These are phyloP conservation scores for Gaertneriomyces semiglobifer DNA, from an alignment of 192 early-diverging fungal genomes.

Conservation along the genomic window DNA sequence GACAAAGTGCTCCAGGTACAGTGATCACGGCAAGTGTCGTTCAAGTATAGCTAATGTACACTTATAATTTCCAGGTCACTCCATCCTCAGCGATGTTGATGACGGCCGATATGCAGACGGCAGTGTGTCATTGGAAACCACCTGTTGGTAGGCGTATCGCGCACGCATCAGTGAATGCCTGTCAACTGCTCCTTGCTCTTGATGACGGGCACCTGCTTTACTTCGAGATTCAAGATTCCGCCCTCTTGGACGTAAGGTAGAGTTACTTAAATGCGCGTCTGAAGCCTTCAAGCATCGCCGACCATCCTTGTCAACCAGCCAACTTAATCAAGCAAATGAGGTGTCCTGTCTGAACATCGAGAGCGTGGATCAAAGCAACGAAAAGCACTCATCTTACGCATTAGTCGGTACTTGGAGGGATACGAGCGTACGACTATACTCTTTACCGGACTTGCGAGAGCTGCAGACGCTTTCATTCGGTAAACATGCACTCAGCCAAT, in stretches of 20 bases:
- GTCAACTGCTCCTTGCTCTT: slow-evolving; percentile 57
- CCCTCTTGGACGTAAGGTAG: slow-evolving; percentile 43
- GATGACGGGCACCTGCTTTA: slow-evolving; percentile 54
- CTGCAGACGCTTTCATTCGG: slow-evolving; percentile 3
- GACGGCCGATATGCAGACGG: slow-evolving; percentile 26
- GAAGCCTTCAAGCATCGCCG: background rate
- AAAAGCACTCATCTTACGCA: slow-evolving; percentile 31
- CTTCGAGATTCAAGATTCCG: slow-evolving; percentile 48
- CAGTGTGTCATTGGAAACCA: slow-evolving; percentile 52
- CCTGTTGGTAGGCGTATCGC: slow-evolving; percentile 44
- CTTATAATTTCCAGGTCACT: slow-evolving; percentile 5
- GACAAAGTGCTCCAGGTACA: slow-evolving; percentile 61
- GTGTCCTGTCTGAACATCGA: slow-evolving; percentile 74
- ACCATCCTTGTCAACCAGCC: slow-evolving; percentile 18
- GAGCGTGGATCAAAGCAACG: slow-evolving; percentile 33
- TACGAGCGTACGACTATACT: slow-evolving; percentile 57
- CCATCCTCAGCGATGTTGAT: slow-evolving; percentile 37
- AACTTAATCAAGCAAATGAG: slow-evolving; percentile 54
- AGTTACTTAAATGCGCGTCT: background rate
- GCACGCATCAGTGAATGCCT: slow-evolving; percentile 52
- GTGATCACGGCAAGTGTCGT: background rate
- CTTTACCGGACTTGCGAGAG: slow-evolving; percentile 50
- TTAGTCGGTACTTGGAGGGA: slow-evolving; percentile 73
- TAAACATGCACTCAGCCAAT: background rate
- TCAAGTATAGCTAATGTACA: slow-evolving; percentile 10